A percentile compares a stretch with the other conserved stretches of the same genome.
These are phyloP conservation scores for Apophysomyces elegans DNA, from an alignment of 371 early-diverging fungal genomes.

Conservation along the genomic window DNA sequence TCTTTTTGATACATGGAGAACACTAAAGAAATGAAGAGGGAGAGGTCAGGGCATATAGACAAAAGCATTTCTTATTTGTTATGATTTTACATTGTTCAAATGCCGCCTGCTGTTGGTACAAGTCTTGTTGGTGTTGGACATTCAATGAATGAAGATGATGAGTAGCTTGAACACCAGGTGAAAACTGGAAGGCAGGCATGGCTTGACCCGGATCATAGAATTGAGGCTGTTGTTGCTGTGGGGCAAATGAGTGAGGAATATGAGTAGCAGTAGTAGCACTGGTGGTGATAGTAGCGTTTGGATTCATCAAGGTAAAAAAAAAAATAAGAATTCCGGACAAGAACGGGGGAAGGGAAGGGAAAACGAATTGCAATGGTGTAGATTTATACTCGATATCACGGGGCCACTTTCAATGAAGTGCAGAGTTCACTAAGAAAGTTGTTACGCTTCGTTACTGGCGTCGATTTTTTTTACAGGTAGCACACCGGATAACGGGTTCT, in stretches of 20 bases:
- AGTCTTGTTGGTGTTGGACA: neutral
- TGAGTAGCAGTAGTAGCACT: too few relatives aligned
- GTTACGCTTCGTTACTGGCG: too few relatives aligned
- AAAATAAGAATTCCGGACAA: neutral
- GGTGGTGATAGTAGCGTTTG: neutral
- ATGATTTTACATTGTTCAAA: slow-evolving; percentile 7
- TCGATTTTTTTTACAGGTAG: too few relatives aligned
- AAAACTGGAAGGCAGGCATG: slow-evolving; percentile 1
- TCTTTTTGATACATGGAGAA: slow-evolving; percentile 7
- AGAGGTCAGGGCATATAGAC: neutral
- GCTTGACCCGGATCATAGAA: neutral
- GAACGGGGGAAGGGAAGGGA: neutral
- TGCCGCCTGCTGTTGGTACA: neutral
- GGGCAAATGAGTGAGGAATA: neutral
- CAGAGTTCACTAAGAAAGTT: too few relatives aligned
- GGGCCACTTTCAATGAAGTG: too few relatives aligned
- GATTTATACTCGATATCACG: too few relatives aligned
- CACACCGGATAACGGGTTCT: too few relatives aligned
- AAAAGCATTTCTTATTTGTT: neutral
- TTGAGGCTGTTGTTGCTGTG: neutral
- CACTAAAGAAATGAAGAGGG: neutral
- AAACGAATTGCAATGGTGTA: too few relatives aligned
- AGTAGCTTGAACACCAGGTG: neutral
- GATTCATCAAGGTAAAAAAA: neutral
- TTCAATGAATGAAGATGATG: neutral